Base-by-base conservation (phyloP, 805 yeast species). In the Yarrowia sp. region DNA sequence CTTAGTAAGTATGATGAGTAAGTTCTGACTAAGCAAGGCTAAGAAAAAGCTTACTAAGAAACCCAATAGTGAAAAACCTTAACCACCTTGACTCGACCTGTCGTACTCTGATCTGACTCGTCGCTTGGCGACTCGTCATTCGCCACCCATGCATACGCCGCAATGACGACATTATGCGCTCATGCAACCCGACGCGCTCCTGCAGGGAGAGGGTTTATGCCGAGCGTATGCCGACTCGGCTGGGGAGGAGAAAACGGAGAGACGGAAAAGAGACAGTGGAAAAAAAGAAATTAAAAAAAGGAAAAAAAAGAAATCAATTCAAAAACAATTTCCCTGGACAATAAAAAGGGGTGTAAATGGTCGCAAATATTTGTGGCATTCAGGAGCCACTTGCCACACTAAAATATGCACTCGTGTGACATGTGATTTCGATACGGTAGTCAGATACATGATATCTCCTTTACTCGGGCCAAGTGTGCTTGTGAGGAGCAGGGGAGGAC, bases 401-500 rank as follows among this genome's bases (percentile, higher is more conserved):
- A 22, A 22, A 22, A 22, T 45, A 15, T 45, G 51, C 51, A 45
- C 14, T 8, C 38, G 38, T 10, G 13, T 35, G 38, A 35, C 50
- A 45, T 45, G 50, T 45, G 50, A 45, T 45, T 22, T 22, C 5
- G 28, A 22, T 22, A 22, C 28, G 28, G 28, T 22, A 22, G 28
- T 22, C 28, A 22, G 28, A 22, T 45, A 31, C 8, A 14, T 28
- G 8, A 22, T 44, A n/a, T 22, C 14, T 15, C 35, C 18, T 17
- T 44, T 44, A 44, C 48, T 45, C 36, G 50, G 50, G n/a, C 38
- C 53, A 13, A 48, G 35, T 17, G 17, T 48, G 55, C 55, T 13
- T 48, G 41, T 48, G 41, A 48, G 55, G 41, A 48, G 55, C 55
- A 48, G 41, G 55, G 41, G 41, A 35, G 15, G 17, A 11, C 55